phyloP scores from a whole-genome alignment of 176 grass and related monocot genomes.

The Elymus sibiricus region DNA sequence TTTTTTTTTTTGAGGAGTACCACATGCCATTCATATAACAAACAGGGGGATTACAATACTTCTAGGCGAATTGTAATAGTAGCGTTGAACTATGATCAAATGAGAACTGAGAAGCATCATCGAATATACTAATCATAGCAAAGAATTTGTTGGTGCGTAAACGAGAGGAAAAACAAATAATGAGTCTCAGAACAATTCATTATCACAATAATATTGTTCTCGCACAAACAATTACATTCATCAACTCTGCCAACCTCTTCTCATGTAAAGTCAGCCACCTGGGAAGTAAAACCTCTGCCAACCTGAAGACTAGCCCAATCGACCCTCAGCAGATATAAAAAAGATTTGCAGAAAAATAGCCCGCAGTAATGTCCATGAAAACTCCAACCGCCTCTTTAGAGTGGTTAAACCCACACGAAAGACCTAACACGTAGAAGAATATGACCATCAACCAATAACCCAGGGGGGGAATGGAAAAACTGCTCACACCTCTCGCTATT shows the following conservation, averaged over 20 bases:
- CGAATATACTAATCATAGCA: not conserved
- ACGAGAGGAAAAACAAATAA: not conserved
- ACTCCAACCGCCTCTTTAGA: not conserved
- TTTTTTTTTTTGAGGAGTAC: too few species aligned
- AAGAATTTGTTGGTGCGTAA: too few species aligned
- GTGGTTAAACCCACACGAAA: not conserved
- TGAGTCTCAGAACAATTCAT: not conserved
- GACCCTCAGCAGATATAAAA: not conserved
- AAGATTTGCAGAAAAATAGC: not conserved
- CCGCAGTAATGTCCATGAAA: not conserved
- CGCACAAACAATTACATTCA: not conserved
- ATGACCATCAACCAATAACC: not conserved
- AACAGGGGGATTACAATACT: too few species aligned
- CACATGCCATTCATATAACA: too few species aligned
- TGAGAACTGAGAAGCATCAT: not conserved
- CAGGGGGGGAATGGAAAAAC: not conserved
- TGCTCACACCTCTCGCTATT: conserved; percentile 6
- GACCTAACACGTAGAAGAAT: not conserved
- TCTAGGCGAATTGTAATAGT: too few species aligned
- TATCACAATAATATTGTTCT: not conserved
- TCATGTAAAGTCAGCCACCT: not conserved
- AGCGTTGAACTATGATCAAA: not conserved
- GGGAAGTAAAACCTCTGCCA: not conserved
- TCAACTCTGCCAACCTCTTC: not conserved
- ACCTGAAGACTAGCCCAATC: not conserved